Conservation (phyloP, 768 basidiomycete genomes). For the Boletus speciosus region DNA sequence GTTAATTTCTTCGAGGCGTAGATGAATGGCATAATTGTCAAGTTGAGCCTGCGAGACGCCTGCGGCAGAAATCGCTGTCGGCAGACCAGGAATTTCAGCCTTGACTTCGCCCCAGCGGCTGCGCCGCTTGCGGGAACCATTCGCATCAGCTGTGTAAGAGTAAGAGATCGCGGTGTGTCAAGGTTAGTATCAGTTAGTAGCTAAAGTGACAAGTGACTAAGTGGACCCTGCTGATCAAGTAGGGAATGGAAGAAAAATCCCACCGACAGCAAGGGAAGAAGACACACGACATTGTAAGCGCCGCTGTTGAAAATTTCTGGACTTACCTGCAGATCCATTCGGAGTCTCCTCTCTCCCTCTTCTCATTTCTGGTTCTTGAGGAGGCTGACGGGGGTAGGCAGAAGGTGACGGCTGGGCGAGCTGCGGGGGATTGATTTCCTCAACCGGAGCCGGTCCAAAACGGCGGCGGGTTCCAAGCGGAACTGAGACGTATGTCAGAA, state of each 20-base stretch:
- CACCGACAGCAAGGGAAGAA: conserved; percentile 36
- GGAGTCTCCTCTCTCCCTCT: conserved; percentile 69
- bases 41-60: conserved; percentile 95
- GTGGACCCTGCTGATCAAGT: conserved; percentile 28
- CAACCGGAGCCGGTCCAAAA: conserved; percentile 83
- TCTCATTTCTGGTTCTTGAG: conserved; percentile 56
- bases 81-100: conserved; percentile 86
- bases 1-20: conserved; percentile 96
- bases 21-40: conserved; percentile 95
- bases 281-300: conserved; percentile 37
- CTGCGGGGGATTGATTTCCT: conserved; percentile 79
- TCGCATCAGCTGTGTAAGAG: conserved; percentile 65
- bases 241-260: conserved; percentile 26
- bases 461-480: conserved; percentile 87
- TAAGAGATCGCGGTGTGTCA: conserved; percentile 39
- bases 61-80: conserved; percentile 88
- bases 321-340: conserved; percentile 76
- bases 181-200: conserved; percentile 56
- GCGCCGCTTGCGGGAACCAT: conserved; percentile 89
- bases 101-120: conserved; percentile 98
- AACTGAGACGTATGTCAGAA: conserved; percentile 39
- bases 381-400: conserved; percentile 68
- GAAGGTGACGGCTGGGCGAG: conserved; percentile 85
- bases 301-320: conserved; percentile 31
- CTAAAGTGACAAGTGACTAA: conserved; percentile 35